Percentiles rank a stretch among this genome's conserved stretches.
Evolutionary conservation across 495 filamentous ascomycete genomes (phyloP).

Genomic region (Xylaria grammica): DNA sequence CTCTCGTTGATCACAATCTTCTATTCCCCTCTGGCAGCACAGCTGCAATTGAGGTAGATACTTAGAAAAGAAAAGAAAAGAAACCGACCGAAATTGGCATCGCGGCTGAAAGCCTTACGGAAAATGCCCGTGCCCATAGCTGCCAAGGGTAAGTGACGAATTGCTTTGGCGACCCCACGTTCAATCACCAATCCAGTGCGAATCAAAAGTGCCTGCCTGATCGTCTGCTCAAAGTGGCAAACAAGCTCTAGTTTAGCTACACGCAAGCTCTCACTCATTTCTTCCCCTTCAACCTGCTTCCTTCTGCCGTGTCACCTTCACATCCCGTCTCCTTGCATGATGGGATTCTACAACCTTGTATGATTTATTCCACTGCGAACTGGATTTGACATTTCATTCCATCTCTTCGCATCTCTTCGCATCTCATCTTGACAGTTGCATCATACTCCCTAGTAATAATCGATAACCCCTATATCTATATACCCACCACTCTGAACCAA

Average conservation of each 20-base stretch:
- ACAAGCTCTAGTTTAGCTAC: conserved; percentile 4
- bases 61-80: neutral
- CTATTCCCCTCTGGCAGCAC: neutral
- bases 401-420: neutral
- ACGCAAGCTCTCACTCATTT: conserved; percentile 8
- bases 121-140: conserved; percentile 52
- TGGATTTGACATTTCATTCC: neutral
- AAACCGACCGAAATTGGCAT: conserved; percentile 1
- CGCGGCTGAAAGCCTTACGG: neutral
- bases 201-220: conserved; percentile 12
- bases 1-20: neutral
- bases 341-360: neutral
- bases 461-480: neutral
- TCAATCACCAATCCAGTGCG: conserved; percentile 17
- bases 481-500: neutral
- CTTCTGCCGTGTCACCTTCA: conserved; percentile 4
- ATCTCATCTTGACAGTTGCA: neutral
- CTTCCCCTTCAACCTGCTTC: neutral
- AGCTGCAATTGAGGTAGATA: neutral
- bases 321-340: neutral
- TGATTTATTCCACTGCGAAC: neutral
- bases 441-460: neutral
- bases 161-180: conserved; percentile 32
- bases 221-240: conserved; percentile 17
- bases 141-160: conserved; percentile 51